Evolutionary conservation across 2,329 filamentous ascomycete genomes (phyloP).

Genomic region (Mycosphaerella sp.): DNA sequence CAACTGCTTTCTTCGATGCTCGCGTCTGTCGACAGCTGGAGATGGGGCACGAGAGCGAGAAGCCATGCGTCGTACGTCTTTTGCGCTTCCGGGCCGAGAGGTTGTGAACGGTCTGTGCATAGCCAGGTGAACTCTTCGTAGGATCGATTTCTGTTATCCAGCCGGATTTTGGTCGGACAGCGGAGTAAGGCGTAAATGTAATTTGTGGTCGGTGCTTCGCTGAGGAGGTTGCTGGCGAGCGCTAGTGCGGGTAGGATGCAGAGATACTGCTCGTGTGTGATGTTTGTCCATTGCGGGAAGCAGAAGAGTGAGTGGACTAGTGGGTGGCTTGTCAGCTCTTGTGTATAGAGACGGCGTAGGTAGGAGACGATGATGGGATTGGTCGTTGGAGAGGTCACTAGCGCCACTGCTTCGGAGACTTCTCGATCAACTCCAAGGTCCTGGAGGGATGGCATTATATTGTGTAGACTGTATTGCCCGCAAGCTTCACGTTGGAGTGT

Average conservation of each 20-base stretch:
- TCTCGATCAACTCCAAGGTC: background rate
- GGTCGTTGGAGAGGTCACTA: background rate
- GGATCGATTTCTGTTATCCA: background rate
- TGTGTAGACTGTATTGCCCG: background rate
- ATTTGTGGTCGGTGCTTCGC: background rate
- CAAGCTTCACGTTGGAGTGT: background rate
- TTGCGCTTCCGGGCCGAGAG: background rate
- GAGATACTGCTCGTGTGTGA: background rate
- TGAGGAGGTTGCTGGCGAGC: background rate
- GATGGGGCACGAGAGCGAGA: background rate
- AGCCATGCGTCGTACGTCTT: constrained; percentile 1
- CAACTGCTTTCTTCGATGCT: background rate
- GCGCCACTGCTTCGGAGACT: background rate
- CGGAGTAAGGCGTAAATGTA: constrained; percentile 5
- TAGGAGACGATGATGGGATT: background rate
- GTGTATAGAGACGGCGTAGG: background rate
- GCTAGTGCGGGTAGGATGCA: constrained; percentile 1
- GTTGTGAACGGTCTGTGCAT: background rate
- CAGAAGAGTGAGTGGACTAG: background rate
- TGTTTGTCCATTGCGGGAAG: background rate
- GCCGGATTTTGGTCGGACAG: constrained; percentile 1
- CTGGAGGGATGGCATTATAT: background rate
- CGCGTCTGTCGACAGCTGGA: background rate
- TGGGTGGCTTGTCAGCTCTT: background rate
- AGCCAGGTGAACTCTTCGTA: background rate